Percentiles rank a stretch among this genome's conserved stretches.
Evolutionary conservation across 148 eudicot genomes (phyloP).

Genomic region (Suaeda aralocaspica): DNA sequence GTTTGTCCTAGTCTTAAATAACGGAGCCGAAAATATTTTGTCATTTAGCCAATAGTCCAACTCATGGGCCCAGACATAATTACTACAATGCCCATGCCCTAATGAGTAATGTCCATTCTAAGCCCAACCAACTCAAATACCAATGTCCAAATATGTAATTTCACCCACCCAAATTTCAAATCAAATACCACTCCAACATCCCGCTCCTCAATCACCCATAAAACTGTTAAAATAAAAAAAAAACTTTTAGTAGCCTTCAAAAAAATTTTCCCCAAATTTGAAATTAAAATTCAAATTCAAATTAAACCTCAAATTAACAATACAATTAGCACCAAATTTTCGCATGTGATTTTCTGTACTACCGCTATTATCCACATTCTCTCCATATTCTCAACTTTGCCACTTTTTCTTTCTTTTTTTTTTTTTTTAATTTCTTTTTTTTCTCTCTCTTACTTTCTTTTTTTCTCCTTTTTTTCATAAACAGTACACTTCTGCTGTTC

Average conservation of each 20-base stretch:
- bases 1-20: no score
- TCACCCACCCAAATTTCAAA: constrained; percentile 4
- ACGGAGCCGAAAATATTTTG: no score
- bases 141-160: no score
- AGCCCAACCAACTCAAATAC: no score
- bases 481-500: no score
- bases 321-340: neutral
- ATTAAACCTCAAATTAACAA: neutral
- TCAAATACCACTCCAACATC: constrained; percentile 10
- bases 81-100: neutral
- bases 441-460: constrained; percentile 3
- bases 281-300: neutral
- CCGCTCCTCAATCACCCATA: neutral
- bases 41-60: no score
- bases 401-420: neutral
- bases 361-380: constrained; percentile 10
- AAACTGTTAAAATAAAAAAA: no score
- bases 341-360: constrained; percentile 9
- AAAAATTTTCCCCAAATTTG: neutral
- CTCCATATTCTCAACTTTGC: neutral
- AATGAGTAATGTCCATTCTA: no score
- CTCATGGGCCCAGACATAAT: no score
- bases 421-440: neutral
- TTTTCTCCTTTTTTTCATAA: neutral
- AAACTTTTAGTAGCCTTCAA: neutral